phyloP scores from a whole-genome alignment of 208 protist genomes.

The Trypanosoma theileri region DNA sequence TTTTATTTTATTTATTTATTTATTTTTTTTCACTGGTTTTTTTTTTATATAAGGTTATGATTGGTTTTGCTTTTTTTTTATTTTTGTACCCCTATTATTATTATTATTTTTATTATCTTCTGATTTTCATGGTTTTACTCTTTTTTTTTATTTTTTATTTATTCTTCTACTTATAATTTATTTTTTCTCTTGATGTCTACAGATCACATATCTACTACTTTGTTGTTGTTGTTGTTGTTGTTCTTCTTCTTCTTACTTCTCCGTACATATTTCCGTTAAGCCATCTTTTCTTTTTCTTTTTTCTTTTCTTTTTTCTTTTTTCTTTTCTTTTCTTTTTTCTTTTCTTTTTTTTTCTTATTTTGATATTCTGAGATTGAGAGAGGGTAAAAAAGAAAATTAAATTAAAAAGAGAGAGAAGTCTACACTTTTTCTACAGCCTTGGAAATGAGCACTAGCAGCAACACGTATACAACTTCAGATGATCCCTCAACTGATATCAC shows the following conservation, averaged over 20 bases:
- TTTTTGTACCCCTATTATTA: neutral
- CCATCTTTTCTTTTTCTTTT: neutral
- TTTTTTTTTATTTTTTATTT: too few species aligned
- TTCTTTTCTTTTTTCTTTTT: neutral
- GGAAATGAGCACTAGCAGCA: too few species aligned
- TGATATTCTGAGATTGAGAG: too few species aligned
- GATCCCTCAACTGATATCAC: too few species aligned
- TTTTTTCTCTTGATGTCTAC: constrained; percentile 1
- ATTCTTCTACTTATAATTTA: too few species aligned
- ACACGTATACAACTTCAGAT: too few species aligned
- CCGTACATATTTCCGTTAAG: neutral
- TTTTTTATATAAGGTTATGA: neutral
- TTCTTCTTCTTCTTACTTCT: neutral
- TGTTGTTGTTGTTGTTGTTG: neutral
- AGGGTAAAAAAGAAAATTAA: too few species aligned
- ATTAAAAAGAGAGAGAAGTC: too few species aligned
- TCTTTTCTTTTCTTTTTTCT: neutral
- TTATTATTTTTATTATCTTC: neutral
- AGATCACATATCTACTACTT: neutral
- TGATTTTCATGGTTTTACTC: too few species aligned
- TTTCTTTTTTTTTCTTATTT: neutral
- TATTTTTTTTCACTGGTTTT: neutral
- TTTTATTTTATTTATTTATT: constrained; percentile 8
- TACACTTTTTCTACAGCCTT: too few species aligned
- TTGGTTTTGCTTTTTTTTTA: neutral